These are phyloP conservation scores for Lasiosphaeria hispida DNA, from an alignment of 495 filamentous ascomycete genomes.

Conservation along the genomic window DNA sequence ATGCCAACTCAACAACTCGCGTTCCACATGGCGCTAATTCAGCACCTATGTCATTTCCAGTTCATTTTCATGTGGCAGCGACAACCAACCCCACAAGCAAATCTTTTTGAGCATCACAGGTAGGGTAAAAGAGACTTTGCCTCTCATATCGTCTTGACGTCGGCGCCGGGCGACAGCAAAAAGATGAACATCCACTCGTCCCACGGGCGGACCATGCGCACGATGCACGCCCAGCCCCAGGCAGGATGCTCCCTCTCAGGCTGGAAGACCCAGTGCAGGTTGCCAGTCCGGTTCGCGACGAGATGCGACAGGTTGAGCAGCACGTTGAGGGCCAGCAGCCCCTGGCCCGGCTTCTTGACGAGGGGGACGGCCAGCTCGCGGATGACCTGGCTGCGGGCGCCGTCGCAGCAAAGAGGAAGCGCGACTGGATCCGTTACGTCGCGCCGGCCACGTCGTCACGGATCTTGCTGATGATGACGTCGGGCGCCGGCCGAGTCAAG, in stretches of 20 bases:
- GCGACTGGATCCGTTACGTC: constrained; percentile 47
- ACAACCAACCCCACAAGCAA: no score
- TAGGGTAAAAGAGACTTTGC: no score
- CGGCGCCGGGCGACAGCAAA: constrained; percentile 29
- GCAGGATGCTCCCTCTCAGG: constrained; percentile 36
- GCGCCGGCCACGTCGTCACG: constrained; percentile 41
- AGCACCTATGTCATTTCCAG: no score
- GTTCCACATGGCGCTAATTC: no score
- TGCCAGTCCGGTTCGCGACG: constrained; percentile 48
- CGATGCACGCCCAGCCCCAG: constrained; percentile 35
- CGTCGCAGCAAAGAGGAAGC: constrained; percentile 59
- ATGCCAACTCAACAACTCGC: no score
- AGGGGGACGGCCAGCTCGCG: constrained; percentile 48
- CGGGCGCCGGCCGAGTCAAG: constrained; percentile 27
- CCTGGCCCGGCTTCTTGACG: constrained; percentile 51
- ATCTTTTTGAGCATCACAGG: no score
- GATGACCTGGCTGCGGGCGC: constrained; percentile 52
- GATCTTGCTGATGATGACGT: constrained; percentile 38
- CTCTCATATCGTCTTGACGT: constrained; percentile 34
- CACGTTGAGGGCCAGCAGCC: constrained; percentile 54
- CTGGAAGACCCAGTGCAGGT: constrained; percentile 53
- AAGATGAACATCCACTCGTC: constrained; percentile 49
- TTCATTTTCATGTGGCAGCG: no score
- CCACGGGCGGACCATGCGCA: constrained; percentile 45
- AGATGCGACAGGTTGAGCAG: constrained; percentile 51